Conservation (phyloP, 257 asterid genomes). For the Fraxinus americana region DNA sequence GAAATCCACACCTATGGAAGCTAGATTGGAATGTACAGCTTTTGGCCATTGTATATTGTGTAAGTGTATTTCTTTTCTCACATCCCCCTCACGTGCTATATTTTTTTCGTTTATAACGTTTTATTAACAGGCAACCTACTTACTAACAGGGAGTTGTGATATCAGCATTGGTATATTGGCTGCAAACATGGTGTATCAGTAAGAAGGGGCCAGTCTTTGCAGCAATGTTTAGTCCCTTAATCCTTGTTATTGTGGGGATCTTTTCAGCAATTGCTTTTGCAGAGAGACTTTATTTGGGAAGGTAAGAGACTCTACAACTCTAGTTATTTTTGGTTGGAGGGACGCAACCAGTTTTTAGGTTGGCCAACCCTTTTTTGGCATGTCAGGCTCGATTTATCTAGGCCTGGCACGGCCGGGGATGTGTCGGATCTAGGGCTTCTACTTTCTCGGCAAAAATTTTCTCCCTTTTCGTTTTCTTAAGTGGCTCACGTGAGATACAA, state of each 20-base stretch:
- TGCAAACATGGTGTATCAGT: conserved; percentile 27
- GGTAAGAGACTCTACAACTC: conserved; percentile 7
- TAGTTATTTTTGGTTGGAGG: background rate
- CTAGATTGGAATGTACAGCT: conserved; percentile 32
- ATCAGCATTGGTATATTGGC: conserved; percentile 9
- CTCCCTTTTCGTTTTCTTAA: background rate
- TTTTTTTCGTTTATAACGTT: background rate
- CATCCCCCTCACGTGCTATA: background rate
- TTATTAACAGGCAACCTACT: background rate
- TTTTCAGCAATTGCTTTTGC: conserved; percentile 28
- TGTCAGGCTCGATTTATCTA: background rate
- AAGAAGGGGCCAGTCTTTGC: conserved; percentile 30
- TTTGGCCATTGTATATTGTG: conserved; percentile 16
- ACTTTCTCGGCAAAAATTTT: background rate
- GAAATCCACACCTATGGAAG: conserved; percentile 21
- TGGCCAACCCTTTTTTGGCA: background rate
- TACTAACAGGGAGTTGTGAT: conserved; percentile 3
- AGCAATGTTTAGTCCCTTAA: conserved; percentile 27
- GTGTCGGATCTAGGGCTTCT: background rate
- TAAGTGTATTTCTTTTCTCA: background rate
- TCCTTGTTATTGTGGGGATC: conserved; percentile 19
- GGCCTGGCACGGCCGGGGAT: background rate
- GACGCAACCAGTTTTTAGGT: background rate
- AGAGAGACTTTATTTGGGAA: conserved; percentile 33
- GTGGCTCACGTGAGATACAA: background rate